A percentile compares a stretch with the other conserved stretches of the same genome.
These are phyloP conservation scores for Tylopilus sp. DNA, from an alignment of 768 basidiomycete genomes.

Conservation along the genomic window DNA sequence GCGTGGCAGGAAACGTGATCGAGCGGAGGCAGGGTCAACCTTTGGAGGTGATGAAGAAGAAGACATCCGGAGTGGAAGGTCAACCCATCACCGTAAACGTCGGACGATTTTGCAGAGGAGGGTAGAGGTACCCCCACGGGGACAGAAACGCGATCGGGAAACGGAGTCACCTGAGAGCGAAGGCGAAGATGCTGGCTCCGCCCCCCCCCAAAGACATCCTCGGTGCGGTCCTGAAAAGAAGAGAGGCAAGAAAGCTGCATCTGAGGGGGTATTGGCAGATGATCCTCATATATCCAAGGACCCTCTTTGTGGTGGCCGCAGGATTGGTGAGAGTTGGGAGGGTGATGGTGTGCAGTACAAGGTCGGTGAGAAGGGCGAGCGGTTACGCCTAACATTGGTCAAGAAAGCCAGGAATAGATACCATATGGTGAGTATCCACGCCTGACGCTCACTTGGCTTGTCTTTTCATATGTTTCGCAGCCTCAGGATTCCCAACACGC, in stretches of 20 bases:
- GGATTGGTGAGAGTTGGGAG: slow-evolving; percentile 76
- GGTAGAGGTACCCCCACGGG: slow-evolving; percentile 45
- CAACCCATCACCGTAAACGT: slow-evolving; percentile 51
- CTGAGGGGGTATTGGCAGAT: slow-evolving; percentile 47
- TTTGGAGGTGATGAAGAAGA: slow-evolving; percentile 58
- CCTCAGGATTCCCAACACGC: slow-evolving; percentile 77
- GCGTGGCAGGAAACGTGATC: slow-evolving; percentile 72
- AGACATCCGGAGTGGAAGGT: slow-evolving; percentile 38
- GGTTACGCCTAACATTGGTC: slow-evolving; percentile 65
- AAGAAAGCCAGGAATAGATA: slow-evolving; percentile 70
- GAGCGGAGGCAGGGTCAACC: slow-evolving; percentile 66
- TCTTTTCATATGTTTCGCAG: slow-evolving; percentile 35
- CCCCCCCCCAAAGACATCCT: slow-evolving; percentile 6
- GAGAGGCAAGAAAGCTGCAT: slow-evolving; percentile 44
- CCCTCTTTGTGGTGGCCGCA: slow-evolving; percentile 51
- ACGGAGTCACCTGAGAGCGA: slow-evolving; percentile 41
- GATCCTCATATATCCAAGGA: slow-evolving; percentile 47
- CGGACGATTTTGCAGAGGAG: slow-evolving; percentile 54
- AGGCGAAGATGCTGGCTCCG: slow-evolving; percentile 13
- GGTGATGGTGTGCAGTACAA: slow-evolving; percentile 67
- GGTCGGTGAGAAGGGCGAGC: slow-evolving; percentile 65
- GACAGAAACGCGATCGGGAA: slow-evolving; percentile 68
- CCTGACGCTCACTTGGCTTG: background rate
- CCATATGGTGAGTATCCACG: slow-evolving; percentile 57
- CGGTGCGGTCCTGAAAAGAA: slow-evolving; percentile 43